phyloP scores from a whole-genome alignment of 2,329 filamentous ascomycete species.

The Aspergillus japonicus region DNA sequence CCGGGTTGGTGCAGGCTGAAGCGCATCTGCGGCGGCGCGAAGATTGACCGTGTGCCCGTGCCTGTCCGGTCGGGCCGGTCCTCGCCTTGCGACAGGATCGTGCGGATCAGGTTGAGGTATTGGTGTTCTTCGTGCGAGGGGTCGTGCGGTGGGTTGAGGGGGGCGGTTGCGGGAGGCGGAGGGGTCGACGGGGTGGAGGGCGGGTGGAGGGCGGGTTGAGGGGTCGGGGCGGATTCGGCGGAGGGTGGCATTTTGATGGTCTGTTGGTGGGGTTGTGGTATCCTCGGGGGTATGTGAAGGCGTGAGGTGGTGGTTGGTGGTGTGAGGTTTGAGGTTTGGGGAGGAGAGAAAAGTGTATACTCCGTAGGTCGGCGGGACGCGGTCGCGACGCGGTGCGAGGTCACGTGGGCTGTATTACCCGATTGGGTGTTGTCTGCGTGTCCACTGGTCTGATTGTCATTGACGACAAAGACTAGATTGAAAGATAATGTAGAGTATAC shows the following conservation, averaged over 20 bases:
- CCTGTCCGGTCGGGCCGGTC: constrained; percentile 89
- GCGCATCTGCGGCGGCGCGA: constrained; percentile 80
- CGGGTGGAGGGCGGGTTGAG: constrained; percentile 9
- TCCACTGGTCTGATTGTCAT: too few relatives aligned
- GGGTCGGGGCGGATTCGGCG: neutral
- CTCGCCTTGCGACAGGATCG: constrained; percentile 80
- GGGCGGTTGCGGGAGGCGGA: constrained; percentile 6
- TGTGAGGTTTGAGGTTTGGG: neutral
- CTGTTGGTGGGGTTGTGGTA: neutral
- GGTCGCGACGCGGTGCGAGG: constrained; percentile 28
- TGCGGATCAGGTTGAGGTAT: constrained; percentile 84
- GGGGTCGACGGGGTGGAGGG: constrained; percentile 8
- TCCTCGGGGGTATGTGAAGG: too few relatives aligned
- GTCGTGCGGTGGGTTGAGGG: constrained; percentile 23
- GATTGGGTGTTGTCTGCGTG: neutral
- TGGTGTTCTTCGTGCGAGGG: constrained; percentile 80
- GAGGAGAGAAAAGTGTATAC: neutral
- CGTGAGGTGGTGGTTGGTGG: neutral
- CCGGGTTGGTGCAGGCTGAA: constrained; percentile 71
- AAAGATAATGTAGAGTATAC: too few relatives aligned
- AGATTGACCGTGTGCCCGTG: constrained; percentile 86
- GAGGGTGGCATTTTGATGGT: constrained; percentile 7
- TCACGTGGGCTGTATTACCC: constrained; percentile 20
- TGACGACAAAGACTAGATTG: too few relatives aligned
- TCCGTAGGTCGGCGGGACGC: constrained; percentile 14